Evolutionary conservation across 2,329 filamentous ascomycete genomes (phyloP).

Genomic region (Zasmidium citrigriseum): DNA sequence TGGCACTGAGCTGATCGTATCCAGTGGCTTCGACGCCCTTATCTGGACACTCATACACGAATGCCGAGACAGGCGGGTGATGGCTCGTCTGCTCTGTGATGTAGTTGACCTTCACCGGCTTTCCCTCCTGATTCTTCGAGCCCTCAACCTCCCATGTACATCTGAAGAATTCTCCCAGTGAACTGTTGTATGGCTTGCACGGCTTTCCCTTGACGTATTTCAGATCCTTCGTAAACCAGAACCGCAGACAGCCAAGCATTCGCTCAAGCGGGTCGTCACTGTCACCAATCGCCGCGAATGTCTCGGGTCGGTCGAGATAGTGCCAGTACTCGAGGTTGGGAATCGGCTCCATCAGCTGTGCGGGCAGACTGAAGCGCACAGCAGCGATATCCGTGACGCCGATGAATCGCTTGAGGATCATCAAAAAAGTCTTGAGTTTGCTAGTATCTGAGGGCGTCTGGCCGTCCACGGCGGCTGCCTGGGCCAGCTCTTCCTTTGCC

Average conservation of each 20-base stretch:
- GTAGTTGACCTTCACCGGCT: slow-evolving; percentile 79
- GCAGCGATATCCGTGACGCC: slow-evolving; percentile 93
- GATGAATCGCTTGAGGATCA: slow-evolving; percentile 90
- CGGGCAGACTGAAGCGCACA: slow-evolving; percentile 92
- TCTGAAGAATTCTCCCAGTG: slow-evolving; percentile 95
- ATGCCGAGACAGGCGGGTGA: slow-evolving; percentile 95
- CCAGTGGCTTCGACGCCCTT: slow-evolving; percentile 85
- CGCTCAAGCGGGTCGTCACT: slow-evolving; percentile 89
- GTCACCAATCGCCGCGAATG: slow-evolving; percentile 81
- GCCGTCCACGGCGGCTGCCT: slow-evolving; percentile 26
- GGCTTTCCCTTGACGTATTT: slow-evolving; percentile 99
- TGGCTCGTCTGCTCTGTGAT: slow-evolving; percentile 97
- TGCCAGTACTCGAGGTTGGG: slow-evolving; percentile 99
- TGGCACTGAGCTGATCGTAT: slow-evolving; percentile 94
- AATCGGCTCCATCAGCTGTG: slow-evolving; percentile 91
- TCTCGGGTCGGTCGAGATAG: slow-evolving; percentile 91
- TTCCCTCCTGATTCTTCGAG: slow-evolving; percentile 44
- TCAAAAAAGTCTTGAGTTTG: slow-evolving; percentile 85
- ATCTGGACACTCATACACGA: slow-evolving; percentile 88
- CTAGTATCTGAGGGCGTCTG: slow-evolving; percentile 73
- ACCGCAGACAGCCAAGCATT: slow-evolving; percentile 90
- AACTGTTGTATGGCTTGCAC: slow-evolving; percentile 98
- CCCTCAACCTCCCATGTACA: slow-evolving; percentile 93
- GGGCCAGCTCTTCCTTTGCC: slow-evolving; percentile 12
- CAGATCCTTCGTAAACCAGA: slow-evolving; percentile 98